A percentile compares a stretch with the other conserved stretches of the same genome.
These are phyloP conservation scores for Blastomyces percursus DNA, from an alignment of 2,329 filamentous ascomycete species.

Conservation along the genomic window DNA sequence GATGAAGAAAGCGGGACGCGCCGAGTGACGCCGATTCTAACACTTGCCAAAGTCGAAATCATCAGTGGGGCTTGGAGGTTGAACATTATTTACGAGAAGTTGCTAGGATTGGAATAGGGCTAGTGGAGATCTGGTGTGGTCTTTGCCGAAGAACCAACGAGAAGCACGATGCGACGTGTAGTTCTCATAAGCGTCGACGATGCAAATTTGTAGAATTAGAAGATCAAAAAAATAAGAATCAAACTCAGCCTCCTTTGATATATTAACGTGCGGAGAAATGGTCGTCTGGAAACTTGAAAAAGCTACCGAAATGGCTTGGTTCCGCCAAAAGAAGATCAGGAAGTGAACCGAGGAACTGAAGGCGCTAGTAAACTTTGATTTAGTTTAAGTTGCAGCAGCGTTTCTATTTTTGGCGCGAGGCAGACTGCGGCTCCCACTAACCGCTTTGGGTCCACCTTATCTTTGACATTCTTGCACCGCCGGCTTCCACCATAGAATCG, in stretches of 20 bases:
- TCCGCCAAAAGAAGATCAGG: neutral
- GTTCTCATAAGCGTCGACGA: neutral
- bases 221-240: neutral
- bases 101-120: neutral
- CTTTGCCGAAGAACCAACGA: neutral
- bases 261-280: neutral
- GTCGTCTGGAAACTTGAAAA: neutral
- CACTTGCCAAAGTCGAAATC: neutral
- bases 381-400: neutral
- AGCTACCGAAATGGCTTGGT: neutral
- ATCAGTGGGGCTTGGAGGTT: neutral
- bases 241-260: neutral
- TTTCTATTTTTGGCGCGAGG: conserved; percentile 4
- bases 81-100: neutral
- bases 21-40: neutral
- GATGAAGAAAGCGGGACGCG: neutral
- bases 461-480: neutral
- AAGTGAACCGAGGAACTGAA: neutral
- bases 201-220: neutral
- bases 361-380: conserved; percentile 1
- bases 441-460: neutral
- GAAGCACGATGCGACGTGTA: neutral
- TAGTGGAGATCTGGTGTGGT: conserved; percentile 2
- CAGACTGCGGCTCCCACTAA: neutral
- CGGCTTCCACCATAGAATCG: neutral